Conservation (phyloP, 2,329 filamentous ascomycete species). For the Diaporthe vaccinii region DNA sequence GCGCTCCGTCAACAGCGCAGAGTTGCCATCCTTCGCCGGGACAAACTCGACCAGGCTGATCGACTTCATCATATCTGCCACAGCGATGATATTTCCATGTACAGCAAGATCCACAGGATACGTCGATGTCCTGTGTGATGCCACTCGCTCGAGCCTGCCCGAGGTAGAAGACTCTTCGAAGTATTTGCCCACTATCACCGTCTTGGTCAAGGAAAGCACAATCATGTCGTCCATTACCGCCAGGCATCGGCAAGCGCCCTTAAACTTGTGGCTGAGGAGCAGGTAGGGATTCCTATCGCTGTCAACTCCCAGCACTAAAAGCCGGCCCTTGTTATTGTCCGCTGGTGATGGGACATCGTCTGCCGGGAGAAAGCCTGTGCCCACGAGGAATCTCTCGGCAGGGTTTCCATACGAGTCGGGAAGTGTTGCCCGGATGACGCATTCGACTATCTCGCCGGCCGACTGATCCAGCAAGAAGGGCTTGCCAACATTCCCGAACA, state of each 20-base stretch:
- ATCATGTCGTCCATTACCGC: constrained; percentile 82
- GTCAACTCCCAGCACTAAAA: constrained; percentile 87
- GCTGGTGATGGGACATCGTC: constrained; percentile 58
- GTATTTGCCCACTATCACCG: constrained; percentile 74
- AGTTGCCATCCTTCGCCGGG: constrained; percentile 67
- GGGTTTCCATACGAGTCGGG: constrained; percentile 67
- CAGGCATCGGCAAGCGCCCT: constrained; percentile 85
- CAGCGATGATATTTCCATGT: constrained; percentile 80
- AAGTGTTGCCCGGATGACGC: constrained; percentile 83
- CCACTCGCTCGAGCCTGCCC: constrained; percentile 76
- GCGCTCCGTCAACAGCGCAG: constrained; percentile 77
- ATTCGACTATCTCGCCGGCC: constrained; percentile 82
- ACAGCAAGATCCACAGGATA: constrained; percentile 87
- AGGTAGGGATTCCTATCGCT: constrained; percentile 80
- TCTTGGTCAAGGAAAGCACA: constrained; percentile 91
- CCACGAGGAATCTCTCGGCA: constrained; percentile 88
- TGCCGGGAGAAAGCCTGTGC: constrained; percentile 83
- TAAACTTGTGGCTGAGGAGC: constrained; percentile 77
- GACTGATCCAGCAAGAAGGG: constrained; percentile 71
- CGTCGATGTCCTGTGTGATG: constrained; percentile 84
- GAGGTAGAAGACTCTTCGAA: constrained; percentile 67
- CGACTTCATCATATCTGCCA: constrained; percentile 96
- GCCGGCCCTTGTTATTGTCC: constrained; percentile 76
- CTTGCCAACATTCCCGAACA: constrained; percentile 82
- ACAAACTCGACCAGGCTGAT: constrained; percentile 82